These are phyloP conservation scores for Rhodomyrtus tomentosa DNA, from an alignment of 345 rosid species.

Conservation along the genomic window DNA sequence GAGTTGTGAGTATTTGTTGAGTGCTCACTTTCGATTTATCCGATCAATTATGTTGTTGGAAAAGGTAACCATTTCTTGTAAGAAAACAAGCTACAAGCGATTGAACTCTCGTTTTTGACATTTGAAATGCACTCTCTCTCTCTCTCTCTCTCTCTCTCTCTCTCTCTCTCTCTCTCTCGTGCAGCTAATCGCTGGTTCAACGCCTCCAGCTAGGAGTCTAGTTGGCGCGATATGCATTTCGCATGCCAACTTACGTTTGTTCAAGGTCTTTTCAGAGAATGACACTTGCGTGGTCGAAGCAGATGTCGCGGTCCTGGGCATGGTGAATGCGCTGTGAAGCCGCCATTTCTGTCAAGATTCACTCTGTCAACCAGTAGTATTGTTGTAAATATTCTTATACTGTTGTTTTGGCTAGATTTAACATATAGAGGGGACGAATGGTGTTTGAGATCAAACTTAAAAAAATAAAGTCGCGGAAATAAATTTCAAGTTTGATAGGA, in stretches of 20 bases:
- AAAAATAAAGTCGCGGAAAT: too few species aligned
- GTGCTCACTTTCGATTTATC: too few species aligned
- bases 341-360: background rate
- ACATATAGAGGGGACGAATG: too few species aligned
- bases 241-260: background rate
- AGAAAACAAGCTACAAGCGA: background rate
- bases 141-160: too few species aligned
- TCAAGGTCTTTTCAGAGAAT: background rate
- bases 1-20: too few species aligned
- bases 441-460: too few species aligned
- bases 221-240: slow-evolving; percentile 20
- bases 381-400: background rate
- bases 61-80: slow-evolving; percentile 11
- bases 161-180: background rate
- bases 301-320: slow-evolving; percentile 22
- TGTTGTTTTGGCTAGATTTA: too few species aligned
- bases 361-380: background rate
- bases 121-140: background rate
- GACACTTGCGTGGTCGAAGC: slow-evolving; percentile 23
- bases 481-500: too few species aligned
- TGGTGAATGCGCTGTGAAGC: slow-evolving; percentile 1
- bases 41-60: slow-evolving; percentile 4
- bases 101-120: background rate
- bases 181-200: slow-evolving; percentile 24
- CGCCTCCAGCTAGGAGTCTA: slow-evolving; percentile 5